Base-by-base conservation (phyloP, 805 yeast species). In the Lachancea thermotolerans region DNA sequence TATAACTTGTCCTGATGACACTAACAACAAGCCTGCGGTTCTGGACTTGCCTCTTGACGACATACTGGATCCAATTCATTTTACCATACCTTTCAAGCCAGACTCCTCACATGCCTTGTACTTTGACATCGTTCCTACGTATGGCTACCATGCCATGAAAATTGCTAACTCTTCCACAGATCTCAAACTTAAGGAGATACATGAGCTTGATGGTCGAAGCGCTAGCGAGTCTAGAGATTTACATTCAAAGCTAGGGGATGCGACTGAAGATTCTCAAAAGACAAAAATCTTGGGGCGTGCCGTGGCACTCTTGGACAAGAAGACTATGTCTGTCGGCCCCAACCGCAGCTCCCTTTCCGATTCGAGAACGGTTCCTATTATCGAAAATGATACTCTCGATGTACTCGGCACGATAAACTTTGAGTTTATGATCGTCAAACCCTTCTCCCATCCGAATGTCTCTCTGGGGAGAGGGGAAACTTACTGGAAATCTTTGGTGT, bases 61-160 rank as follows among this genome's bases (percentile, higher is more conserved):
- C 54, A 82, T 72, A 9, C 64, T 74, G 9, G 83, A 77, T 45
- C 91, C 95, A 2, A 75, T 91, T 35, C 71, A 82, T 8, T 87
- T 91, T 66, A 81, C 80, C 49, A 74, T 83, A 46, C 64, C 67
- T 7, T 65, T 74, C 42, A 64, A 69, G 34, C 68, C 68, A 29
- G 76, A 78, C 11, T 65, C 74, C 32, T 77, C 81, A 42, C 75
- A 82, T 11, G 62, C 75, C 2, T 62, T 91, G 32, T 77, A 79
- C 33, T 91, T 91, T 65, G 98, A 91, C 63, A 75, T 90, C 45
- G 88, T 90, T 14, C 96, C 96, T 18, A 87, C 97, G 0, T 89
- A 88, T 63, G 83, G 81, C 38, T 73, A 72, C 43, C 65, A 68
- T 14, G 60, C 49, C 2, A 42, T 36, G 41, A 43, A 33, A 18